These are phyloP conservation scores for Moesziomyces globuligerus DNA, from an alignment of 1,284 basidiomycete species.

Conservation along the genomic window DNA sequence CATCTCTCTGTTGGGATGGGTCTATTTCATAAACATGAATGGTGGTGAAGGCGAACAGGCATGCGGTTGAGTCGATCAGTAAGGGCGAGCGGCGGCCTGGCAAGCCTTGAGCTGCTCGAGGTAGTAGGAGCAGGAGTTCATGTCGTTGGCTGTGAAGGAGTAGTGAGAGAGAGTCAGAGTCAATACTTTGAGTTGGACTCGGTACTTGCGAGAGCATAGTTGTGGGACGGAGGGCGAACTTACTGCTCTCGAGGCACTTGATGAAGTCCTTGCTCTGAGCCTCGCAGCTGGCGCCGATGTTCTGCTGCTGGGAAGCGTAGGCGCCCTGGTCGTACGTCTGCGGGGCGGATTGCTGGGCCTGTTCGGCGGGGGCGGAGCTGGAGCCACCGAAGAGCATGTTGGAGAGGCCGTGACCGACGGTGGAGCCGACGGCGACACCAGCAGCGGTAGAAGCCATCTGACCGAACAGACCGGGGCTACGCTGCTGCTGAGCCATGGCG, in stretches of 20 bases:
- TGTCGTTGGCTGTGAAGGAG: slow-evolving; percentile 70
- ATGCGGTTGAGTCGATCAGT: too few species aligned
- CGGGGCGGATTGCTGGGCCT: slow-evolving; percentile 53
- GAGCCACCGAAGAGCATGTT: slow-evolving; percentile 83
- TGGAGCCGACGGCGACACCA: slow-evolving; percentile 83
- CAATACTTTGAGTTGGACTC: too few species aligned
- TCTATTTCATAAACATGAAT: neutral
- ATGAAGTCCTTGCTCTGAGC: slow-evolving; percentile 71
- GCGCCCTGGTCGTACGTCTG: slow-evolving; percentile 44
- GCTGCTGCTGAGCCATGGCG: slow-evolving; percentile 40
- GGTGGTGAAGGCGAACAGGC: too few species aligned
- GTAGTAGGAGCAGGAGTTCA: slow-evolving; percentile 72
- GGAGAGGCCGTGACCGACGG: slow-evolving; percentile 83
- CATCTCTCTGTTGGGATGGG: neutral
- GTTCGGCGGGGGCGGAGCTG: slow-evolving; percentile 61
- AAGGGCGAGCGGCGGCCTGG: slow-evolving; percentile 63
- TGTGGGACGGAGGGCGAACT: slow-evolving; percentile 5
- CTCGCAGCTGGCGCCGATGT: slow-evolving; percentile 69
- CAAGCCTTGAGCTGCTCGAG: slow-evolving; percentile 69
- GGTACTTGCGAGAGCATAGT: too few species aligned
- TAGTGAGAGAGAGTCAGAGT: slow-evolving; percentile 37
- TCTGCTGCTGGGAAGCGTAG: slow-evolving; percentile 41
- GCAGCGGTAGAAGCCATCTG: slow-evolving; percentile 87
- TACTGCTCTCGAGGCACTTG: slow-evolving; percentile 61
- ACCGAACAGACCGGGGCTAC: slow-evolving; percentile 59